Evolutionary conservation across 163 green algal genomes (phyloP).

Genomic region (Scenedesmus sp.): DNA sequence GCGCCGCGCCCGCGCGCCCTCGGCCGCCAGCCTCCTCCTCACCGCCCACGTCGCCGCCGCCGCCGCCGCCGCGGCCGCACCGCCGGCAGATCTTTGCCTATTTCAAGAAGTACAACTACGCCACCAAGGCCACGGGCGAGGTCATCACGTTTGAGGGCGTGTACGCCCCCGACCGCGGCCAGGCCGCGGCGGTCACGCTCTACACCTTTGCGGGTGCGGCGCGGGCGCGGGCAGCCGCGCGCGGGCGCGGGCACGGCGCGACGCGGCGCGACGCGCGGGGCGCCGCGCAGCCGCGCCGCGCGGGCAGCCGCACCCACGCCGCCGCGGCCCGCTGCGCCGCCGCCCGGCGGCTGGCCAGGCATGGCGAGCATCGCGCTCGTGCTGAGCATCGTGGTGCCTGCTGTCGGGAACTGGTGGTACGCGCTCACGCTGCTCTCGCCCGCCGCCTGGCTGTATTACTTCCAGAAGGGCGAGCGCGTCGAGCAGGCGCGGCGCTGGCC

Average conservation of each 20-base stretch:
- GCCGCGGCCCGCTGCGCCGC: too few relatives aligned
- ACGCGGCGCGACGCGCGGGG: too few relatives aligned
- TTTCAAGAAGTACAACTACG: constrained; percentile 93
- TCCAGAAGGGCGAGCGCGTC: constrained; percentile 68
- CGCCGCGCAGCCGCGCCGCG: too few relatives aligned
- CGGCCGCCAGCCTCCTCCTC: too few relatives aligned
- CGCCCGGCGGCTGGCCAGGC: constrained; percentile 56
- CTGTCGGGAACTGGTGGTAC: constrained; percentile 95
- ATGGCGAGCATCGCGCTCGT: constrained; percentile 85
- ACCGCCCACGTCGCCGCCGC: too few relatives aligned
- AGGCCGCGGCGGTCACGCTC: constrained; percentile 91
- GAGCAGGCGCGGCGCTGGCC: constrained; percentile 61
- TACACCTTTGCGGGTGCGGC: constrained; percentile 87
- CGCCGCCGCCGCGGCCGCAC: too few relatives aligned
- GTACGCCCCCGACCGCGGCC: constrained; percentile 82
- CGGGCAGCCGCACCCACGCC: too few relatives aligned
- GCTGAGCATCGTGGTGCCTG: constrained; percentile 78
- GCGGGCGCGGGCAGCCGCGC: background rate
- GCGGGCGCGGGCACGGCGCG: too few relatives aligned
- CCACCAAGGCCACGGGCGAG: constrained; percentile 88
- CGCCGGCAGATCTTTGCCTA: constrained; percentile 77
- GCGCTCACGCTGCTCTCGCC: constrained; percentile 82
- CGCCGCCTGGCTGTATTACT: constrained; percentile 92
- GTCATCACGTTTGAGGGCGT: constrained; percentile 95
- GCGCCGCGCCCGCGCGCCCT: too few relatives aligned